A percentile compares a stretch with the other conserved stretches of the same genome.
Evolutionary conservation across 257 asterid genomes (phyloP).

Genomic region (Plantago major): DNA sequence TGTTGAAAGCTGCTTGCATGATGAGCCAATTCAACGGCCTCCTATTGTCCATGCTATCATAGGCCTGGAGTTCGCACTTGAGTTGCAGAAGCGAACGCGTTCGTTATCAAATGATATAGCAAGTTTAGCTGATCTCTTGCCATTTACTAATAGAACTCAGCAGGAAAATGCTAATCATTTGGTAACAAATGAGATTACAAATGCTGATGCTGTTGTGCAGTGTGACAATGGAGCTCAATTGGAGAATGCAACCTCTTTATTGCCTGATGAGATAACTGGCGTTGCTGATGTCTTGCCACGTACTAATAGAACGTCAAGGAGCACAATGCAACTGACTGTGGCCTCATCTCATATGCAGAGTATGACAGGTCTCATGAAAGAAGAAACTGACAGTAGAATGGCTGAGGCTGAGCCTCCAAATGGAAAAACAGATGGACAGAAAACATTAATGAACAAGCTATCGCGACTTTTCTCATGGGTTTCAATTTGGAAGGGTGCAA

Average conservation of each 20-base stretch:
- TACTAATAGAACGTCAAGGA: slow-evolving; percentile 17
- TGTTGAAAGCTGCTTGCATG: slow-evolving; percentile 45
- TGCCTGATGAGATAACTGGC: slow-evolving; percentile 17
- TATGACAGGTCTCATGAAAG: slow-evolving; percentile 14
- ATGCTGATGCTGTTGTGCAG: slow-evolving; percentile 19
- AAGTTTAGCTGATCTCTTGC: slow-evolving; percentile 17
- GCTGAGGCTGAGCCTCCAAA: slow-evolving; percentile 16
- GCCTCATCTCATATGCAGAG: slow-evolving; percentile 21
- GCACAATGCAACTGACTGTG: slow-evolving; percentile 14
- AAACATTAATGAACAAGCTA: slow-evolving; percentile 21
- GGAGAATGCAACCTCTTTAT: slow-evolving; percentile 17
- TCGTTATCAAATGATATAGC: slow-evolving; percentile 14
- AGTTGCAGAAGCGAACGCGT: slow-evolving; percentile 35
- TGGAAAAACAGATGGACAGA: slow-evolving; percentile 19
- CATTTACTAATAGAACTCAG: slow-evolving; percentile 12
- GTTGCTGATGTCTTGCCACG: slow-evolving; percentile 18
- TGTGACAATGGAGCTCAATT: slow-evolving; percentile 5
- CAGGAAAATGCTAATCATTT: slow-evolving; percentile 17
- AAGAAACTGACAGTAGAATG: slow-evolving; percentile 20
- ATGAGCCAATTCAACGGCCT: slow-evolving; percentile 51
- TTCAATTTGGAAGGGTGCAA: slow-evolving; percentile 21
- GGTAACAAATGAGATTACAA: slow-evolving; percentile 11
- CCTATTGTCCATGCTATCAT: slow-evolving; percentile 40
- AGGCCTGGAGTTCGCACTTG: slow-evolving; percentile 49
- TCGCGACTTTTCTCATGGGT: slow-evolving; percentile 32